Evolutionary conservation across 2,329 filamentous ascomycete genomes (phyloP), one percentile per base, ranked within the genome.

Genomic region (Epichloe gansuensis): DNA sequence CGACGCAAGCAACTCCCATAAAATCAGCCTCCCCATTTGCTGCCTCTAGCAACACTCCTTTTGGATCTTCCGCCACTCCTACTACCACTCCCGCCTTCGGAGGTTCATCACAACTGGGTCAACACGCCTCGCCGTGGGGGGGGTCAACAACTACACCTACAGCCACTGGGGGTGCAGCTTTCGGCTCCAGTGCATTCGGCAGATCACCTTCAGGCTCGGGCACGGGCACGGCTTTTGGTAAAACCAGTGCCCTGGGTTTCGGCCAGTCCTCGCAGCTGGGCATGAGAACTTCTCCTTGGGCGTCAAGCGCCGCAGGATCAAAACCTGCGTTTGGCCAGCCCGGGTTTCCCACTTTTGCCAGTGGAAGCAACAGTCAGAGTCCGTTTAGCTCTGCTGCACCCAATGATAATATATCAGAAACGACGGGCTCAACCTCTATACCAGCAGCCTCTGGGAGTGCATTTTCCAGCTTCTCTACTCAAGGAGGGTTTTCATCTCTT

Each of bases 401-500:
- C 12, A 27, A 36, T 35, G 35, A 47, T 5, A 41, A 41, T 13
- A 17, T 38, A 15, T 27, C 44, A 43, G 38, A 9, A 12, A 13
- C 59, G 6, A 51, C 51, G n/a, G 49, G 53, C 23, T 52, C 60
- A 5, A 54, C 65, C 42, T 60, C 69, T 6, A 64, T 54, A 2
- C 47, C 67, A 4, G 59, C 69, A 1, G 49, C 65, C 6, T 67
- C 70, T 11, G 70, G 73, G 34, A 75, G 74, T 1, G 76, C 74
- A 0, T 80, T 80, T 58, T 71, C 79, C 25, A 68, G 68, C 27
- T 82, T 82, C 60, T 74, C 78, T 3, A 71, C 63, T 31, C 71
- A 76, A 53, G 68, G 75, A 3, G 80, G 78, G 1, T 84, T 84
- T 61, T 74, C 68, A 6, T 71, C 76, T 17, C 57, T 80, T 25